Percentiles rank a stretch among this genome's conserved stretches.
Conservation (phyloP, 2,329 filamentous ascomycete genomes). For the Paecilomyces formosus region DNA sequence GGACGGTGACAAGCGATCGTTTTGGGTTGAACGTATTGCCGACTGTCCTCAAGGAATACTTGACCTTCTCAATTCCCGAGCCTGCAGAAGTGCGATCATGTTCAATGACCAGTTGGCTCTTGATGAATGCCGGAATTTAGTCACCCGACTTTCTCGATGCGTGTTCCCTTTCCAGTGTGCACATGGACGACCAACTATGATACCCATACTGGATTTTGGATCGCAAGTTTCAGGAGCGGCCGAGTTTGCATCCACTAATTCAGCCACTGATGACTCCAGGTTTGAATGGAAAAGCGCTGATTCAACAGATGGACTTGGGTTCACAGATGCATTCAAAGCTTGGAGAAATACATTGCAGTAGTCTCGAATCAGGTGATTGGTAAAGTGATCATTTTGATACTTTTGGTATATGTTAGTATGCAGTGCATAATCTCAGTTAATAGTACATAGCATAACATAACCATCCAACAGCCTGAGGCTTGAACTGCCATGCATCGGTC, state of each 20-base stretch:
- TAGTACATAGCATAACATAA: neutral
- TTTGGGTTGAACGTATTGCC: slow-evolving; percentile 58
- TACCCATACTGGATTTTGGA: slow-evolving; percentile 33
- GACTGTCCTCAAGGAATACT: slow-evolving; percentile 68
- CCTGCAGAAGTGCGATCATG: slow-evolving; percentile 44
- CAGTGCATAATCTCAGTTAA: neutral
- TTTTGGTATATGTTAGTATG: neutral
- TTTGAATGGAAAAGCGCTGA: neutral
- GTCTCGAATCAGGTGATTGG: neutral
- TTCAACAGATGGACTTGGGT: neutral
- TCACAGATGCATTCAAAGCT: neutral
- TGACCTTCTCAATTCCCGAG: slow-evolving; percentile 49
- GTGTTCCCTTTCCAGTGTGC: slow-evolving; percentile 45
- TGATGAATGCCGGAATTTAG: slow-evolving; percentile 31
- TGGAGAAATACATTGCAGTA: neutral
- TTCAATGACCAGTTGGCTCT: slow-evolving; percentile 39
- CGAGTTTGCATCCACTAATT: neutral
- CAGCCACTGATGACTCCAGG: neutral
- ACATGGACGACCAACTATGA: slow-evolving; percentile 43
- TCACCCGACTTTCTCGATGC: slow-evolving; percentile 32
- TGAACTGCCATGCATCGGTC: too few relatives aligned
- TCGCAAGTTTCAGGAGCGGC: neutral
- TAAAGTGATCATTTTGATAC: neutral
- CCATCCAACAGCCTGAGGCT: too few relatives aligned
- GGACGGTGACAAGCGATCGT: slow-evolving; percentile 1